Percentiles rank a stretch among this genome's conserved stretches.
Conservation (phyloP, 345 rosid genomes). For the Cardamine occulta region DNA sequence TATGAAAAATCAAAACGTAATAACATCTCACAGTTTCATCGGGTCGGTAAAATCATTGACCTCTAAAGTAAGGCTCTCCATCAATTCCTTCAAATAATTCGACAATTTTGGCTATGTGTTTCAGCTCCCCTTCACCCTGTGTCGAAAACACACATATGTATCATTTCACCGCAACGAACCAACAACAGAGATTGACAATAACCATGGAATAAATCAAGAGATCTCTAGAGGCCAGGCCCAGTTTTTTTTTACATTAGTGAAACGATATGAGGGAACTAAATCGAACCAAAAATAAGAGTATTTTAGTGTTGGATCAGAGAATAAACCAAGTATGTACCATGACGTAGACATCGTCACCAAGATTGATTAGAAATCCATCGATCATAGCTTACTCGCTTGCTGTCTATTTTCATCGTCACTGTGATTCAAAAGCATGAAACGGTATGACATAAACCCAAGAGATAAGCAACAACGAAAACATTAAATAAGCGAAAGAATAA, state of each 20-base stretch:
- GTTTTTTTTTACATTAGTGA: too few relatives aligned
- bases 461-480: too few relatives aligned
- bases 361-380: not conserved
- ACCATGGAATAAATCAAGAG: too few relatives aligned
- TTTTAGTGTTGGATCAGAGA: too few relatives aligned
- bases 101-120: conserved; percentile 47
- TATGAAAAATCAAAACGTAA: not conserved
- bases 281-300: too few relatives aligned
- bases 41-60: conserved; percentile 49
- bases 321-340: not conserved
- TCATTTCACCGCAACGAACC: not conserved
- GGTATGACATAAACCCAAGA: not conserved
- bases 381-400: not conserved
- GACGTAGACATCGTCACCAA: not conserved
- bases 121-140: conserved; percentile 41
- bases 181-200: too few relatives aligned
- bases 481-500: not conserved
- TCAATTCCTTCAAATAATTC: conserved; percentile 44
- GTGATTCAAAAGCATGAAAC: not conserved
- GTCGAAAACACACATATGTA: not conserved
- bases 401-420: not conserved
- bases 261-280: too few relatives aligned
- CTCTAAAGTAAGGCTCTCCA: conserved; percentile 36
- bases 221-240: too few relatives aligned
- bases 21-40: conserved; percentile 49